Base-by-base conservation (phyloP, 2,329 filamentous ascomycete species). In the Amesomyces nigricolor region DNA sequence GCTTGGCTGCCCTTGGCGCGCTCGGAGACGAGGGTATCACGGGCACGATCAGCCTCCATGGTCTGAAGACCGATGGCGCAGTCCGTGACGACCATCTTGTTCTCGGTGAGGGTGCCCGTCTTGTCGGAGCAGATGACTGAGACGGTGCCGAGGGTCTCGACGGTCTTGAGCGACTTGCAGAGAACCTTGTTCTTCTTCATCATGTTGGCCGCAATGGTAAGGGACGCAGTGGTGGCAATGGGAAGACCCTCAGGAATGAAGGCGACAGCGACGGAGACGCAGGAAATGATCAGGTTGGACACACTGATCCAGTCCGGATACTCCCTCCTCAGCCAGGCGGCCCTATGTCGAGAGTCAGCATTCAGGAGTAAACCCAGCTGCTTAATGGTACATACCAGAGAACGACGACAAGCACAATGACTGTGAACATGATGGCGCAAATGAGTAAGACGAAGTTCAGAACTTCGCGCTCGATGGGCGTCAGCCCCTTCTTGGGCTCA, bases 111-210 rank as follows among this genome's bases (percentile, higher is more conserved):
- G 0, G 85, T 88, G 3, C 87, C 87, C 0, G 87, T 90, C 73
- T 90, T 90, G 67, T 90, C 87, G 0, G 85, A 88, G 67, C 87
- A 89, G 40, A 91, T 84, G 7, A 88, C 80, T 0, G 84, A 87
- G 1, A 89, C 86, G 0, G 83, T 78, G 0, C 87, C 87, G 0
- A 90, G 76, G 0, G 87, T 90, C 70, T 90, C 87, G 0, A 89
- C 86, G 0, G 87, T 90, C 71, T 88, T 88, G 46, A 91, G 75
- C 0, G 85, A 88, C 71, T 91, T 91, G 81, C 87, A 90, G 8
- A 91, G 77, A 43, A 91, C 83, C 65, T 87, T 86, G 68, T 90
- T 85, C 71, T 86, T 84, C 60, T 78, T 78, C 88, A 91, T 90
- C 62, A 88, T 78, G 60, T 86, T 88, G 17, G 88, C 87, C 1